Conservation (phyloP, 2,329 filamentous ascomycete species). For the Microdochium bolleyi region DNA sequence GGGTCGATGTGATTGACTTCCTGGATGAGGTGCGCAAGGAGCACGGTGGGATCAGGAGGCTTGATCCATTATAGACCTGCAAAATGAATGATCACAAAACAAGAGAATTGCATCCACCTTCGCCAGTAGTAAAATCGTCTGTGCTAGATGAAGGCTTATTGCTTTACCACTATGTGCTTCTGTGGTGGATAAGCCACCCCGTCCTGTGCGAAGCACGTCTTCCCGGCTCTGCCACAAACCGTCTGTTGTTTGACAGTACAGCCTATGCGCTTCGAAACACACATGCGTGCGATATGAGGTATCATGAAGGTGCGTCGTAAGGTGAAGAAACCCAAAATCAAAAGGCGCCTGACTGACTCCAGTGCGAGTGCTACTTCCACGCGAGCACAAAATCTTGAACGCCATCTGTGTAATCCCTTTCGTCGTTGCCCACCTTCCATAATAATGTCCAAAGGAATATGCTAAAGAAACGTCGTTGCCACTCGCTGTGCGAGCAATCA, state of each 20-base stretch:
- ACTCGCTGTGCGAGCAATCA: neutral
- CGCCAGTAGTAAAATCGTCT: neutral
- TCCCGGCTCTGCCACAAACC: neutral
- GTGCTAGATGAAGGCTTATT: too few species aligned
- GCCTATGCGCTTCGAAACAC: neutral
- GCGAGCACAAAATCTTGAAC: neutral
- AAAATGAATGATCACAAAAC: neutral
- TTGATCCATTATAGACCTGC: neutral
- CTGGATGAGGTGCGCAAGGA: constrained; percentile 34
- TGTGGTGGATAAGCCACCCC: too few species aligned
- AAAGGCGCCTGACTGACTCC: neutral
- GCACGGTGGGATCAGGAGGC: neutral
- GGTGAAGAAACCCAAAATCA: neutral
- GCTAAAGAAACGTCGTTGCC: neutral
- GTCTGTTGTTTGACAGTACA: neutral
- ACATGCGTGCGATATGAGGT: neutral
- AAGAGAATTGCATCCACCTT: neutral
- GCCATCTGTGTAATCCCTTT: neutral
- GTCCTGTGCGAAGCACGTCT: neutral
- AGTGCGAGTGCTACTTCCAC: neutral
- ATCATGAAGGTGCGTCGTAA: neutral
- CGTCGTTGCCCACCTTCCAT: too few species aligned
- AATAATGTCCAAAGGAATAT: neutral
- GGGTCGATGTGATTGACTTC: constrained; percentile 53
- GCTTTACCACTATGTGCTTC: too few species aligned